Conservation (phyloP, 2,329 filamentous ascomycete species). For the Sporothrix phasma region DNA sequence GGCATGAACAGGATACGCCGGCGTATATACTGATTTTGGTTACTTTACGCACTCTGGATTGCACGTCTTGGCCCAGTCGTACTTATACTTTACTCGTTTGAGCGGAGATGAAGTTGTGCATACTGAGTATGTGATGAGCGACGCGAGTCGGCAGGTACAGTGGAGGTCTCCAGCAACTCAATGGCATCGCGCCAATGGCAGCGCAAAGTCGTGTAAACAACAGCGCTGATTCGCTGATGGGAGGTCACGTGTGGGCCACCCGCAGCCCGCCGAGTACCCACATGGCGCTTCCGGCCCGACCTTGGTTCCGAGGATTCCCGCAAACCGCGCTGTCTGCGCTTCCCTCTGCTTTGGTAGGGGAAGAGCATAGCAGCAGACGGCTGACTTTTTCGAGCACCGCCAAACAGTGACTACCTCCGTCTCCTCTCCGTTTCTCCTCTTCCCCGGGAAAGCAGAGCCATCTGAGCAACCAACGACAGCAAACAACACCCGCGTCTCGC, state of each 20-base stretch:
- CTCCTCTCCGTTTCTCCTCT: slow-evolving; percentile 3
- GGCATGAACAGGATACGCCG: no score
- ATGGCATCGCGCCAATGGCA: not conserved
- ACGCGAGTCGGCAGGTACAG: not conserved
- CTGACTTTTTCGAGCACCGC: slow-evolving; percentile 1
- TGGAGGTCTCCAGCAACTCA: not conserved
- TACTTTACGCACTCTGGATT: no score
- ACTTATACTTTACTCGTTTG: no score
- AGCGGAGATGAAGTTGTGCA: not conserved
- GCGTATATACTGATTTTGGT: no score
- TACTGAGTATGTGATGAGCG: not conserved
- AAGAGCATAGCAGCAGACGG: not conserved
- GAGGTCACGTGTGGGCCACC: slow-evolving; percentile 6
- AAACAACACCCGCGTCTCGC: not conserved
- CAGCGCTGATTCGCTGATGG: slow-evolving; percentile 4
- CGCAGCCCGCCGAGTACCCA: not conserved
- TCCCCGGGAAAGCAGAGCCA: slow-evolving; percentile 4
- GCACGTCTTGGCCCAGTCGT: no score
- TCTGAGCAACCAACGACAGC: not conserved
- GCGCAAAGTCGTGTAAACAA: no score
- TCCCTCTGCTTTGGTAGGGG: not conserved
- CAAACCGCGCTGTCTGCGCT: not conserved
- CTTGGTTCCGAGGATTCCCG: slow-evolving; percentile 18
- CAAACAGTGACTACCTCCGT: not conserved
- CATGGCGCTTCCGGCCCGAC: slow-evolving; percentile 13